Evolutionary conservation across 305 asterid genomes (phyloP), one percentile per base, ranked within the genome.

Genomic region (Solanum hybrid): DNA sequence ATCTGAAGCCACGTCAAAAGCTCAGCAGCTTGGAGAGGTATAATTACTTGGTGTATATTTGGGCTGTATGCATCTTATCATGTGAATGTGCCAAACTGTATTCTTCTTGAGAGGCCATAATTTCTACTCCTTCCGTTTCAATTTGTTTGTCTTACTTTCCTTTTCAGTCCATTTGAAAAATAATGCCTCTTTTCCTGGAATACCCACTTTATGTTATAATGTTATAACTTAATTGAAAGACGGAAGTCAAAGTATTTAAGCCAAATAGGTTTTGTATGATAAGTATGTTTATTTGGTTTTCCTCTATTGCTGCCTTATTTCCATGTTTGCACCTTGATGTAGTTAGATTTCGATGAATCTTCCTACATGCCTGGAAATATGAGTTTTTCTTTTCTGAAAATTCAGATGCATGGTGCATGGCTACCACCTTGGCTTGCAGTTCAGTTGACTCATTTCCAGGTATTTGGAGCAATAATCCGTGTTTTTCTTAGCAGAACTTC

Each of bases 391-490:
- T 85, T 57, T 57, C 20, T 31, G 31, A 84, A 84, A 31, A 31
- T 51, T 85, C 33, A 97, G 99, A 95, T 92, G 82, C 99, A 95
- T 90, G 94, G 97, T 90, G 97, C 99, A 90, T 97, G 99, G 99
- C 95, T 97, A 90, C 99, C 99, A 36, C 97, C 95, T 86, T 97
- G 99, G 99, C 94, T 96, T 92, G 98, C 95, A 85, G 89, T 89
- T 90, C 95, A 93, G 92, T 61, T 93, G 39, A 87, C 90, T 79
- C 91, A 86, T 51, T 92, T 90, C 92, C 97, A 93, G 98, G 99
- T 97, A 93, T 61, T 73, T 87, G 31, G 88, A 84, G 39, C 20
- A 51, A 51, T 31, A 51, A 46, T 84, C 75, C 28, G 1, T 84
- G 40, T 31, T 84, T 29, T 18, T 20, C 14, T 28, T 83, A 83